A percentile compares a stretch with the other conserved stretches of the same genome.
Evolutionary conservation across 225 moss, liverwort and hornwort species (phyloP).

Genomic region (Bryum argenteum): DNA sequence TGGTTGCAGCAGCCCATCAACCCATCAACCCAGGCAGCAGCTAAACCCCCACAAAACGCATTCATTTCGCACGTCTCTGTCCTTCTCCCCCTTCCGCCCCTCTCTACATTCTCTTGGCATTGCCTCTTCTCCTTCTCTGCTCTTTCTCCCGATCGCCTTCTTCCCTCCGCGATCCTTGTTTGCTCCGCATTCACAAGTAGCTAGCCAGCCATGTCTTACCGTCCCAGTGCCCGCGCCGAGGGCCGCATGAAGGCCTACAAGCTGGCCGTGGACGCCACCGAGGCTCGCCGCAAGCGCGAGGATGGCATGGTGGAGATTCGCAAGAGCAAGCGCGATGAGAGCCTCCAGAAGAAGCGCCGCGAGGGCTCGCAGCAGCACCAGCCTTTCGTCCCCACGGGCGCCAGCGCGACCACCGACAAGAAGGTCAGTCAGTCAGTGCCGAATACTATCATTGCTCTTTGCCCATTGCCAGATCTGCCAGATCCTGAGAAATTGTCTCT

Average conservation of each 20-base stretch:
- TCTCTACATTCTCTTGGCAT: not conserved
- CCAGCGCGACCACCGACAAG: constrained; percentile 62
- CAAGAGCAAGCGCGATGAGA: constrained; percentile 81
- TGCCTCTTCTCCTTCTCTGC: not conserved
- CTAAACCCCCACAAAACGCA: not conserved
- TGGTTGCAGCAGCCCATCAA: not conserved
- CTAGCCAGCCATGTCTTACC: constrained; percentile 56
- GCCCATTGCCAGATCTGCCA: not conserved
- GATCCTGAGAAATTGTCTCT: too few relatives aligned
- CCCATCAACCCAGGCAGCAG: not conserved
- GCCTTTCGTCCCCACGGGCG: constrained; percentile 51
- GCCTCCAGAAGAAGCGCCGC: constrained; percentile 69
- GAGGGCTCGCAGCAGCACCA: constrained; percentile 71
- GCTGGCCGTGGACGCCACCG: constrained; percentile 77
- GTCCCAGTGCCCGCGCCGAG: constrained; percentile 72
- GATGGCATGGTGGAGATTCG: constrained; percentile 88
- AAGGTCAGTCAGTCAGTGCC: constrained; percentile 39
- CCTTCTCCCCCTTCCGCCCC: not conserved
- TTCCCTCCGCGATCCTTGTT: too few relatives aligned
- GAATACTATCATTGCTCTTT: too few relatives aligned
- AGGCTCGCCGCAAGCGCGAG: constrained; percentile 78
- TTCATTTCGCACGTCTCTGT: not conserved
- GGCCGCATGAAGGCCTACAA: constrained; percentile 81
- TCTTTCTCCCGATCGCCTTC: not conserved
- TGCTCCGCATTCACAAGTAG: too few relatives aligned